phyloP scores from a whole-genome alignment of 176 grass and related monocot species.

The Triticum monococcum region DNA sequence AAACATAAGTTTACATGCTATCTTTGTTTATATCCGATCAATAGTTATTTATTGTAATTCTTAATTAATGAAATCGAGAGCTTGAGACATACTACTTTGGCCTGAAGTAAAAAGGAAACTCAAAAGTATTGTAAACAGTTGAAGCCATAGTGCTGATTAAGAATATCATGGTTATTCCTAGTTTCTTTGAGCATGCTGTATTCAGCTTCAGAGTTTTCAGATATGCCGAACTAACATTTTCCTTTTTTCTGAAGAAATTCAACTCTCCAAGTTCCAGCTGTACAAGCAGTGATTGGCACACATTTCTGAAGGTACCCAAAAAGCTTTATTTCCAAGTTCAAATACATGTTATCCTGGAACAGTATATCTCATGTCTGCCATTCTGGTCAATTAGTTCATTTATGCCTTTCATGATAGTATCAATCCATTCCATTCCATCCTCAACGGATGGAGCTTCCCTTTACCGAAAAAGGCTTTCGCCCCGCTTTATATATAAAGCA shows the following conservation, averaged over 20 bases:
- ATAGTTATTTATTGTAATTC: neutral
- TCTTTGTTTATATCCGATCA: neutral
- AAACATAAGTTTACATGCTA: neutral
- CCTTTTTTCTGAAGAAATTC: conserved; percentile 75
- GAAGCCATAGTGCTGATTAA: conserved; percentile 21
- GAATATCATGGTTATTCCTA: conserved; percentile 10
- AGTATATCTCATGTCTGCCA: conserved; percentile 2
- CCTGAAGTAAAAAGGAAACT: neutral
- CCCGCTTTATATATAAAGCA: too few relatives aligned
- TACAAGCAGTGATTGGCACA: conserved; percentile 82
- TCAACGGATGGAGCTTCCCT: neutral
- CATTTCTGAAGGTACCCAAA: conserved; percentile 74
- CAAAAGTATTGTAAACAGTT: conserved; percentile 5
- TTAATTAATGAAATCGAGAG: conserved; percentile 24
- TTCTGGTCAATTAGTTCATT: neutral
- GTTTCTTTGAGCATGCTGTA: conserved; percentile 10
- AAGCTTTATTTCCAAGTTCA: neutral
- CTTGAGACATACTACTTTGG: conserved; percentile 11
- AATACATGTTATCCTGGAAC: conserved; percentile 22
- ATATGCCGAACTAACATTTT: conserved; percentile 28
- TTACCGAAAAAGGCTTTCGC: too few relatives aligned
- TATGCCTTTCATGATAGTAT: neutral
- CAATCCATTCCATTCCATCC: neutral
- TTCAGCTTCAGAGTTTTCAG: conserved; percentile 30
- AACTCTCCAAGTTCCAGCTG: conserved; percentile 85